phyloP scores from a whole-genome alignment of 345 rosid species.

The Euclidium syriacum region DNA sequence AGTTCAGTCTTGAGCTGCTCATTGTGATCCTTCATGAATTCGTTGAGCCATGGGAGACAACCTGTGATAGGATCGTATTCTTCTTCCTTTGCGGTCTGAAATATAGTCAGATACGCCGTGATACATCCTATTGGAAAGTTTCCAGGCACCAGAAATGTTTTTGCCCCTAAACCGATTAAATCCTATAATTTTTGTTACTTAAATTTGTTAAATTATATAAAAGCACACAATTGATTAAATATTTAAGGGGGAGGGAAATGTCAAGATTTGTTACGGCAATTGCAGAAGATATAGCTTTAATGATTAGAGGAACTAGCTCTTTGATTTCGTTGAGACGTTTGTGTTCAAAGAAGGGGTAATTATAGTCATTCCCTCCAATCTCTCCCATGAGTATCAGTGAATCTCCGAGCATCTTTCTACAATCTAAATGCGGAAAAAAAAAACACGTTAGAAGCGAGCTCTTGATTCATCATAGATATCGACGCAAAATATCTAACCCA shows the following conservation, averaged over 20 bases:
- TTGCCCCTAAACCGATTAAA: conserved; percentile 32
- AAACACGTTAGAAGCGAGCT: not conserved
- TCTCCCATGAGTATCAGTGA: conserved; percentile 41
- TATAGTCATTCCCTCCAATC: conserved; percentile 43
- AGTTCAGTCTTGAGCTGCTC: conserved; percentile 21
- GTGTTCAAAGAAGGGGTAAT: conserved; percentile 7
- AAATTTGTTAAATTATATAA: not conserved
- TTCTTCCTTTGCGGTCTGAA: not conserved
- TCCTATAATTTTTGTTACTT: conserved; percentile 19
- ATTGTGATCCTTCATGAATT: conserved; percentile 32
- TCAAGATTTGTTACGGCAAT: conserved; percentile 16
- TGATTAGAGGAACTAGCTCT: conserved; percentile 27
- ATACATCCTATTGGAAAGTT: no score
- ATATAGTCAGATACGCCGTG: conserved; percentile 19
- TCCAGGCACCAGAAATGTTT: conserved; percentile 37
- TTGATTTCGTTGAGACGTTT: not conserved
- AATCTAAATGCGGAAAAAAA: conserved; percentile 8
- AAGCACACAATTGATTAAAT: not conserved
- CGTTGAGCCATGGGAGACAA: conserved; percentile 33
- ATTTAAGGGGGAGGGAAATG: no score
- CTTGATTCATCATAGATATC: no score
- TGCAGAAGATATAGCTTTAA: conserved; percentile 16
- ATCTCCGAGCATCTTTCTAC: conserved; percentile 4
- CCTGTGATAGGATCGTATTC: conserved; percentile 29
- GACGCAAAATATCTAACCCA: not conserved